Conservation (phyloP, 2,329 filamentous ascomycete species). For the Amauroascus niger region DNA sequence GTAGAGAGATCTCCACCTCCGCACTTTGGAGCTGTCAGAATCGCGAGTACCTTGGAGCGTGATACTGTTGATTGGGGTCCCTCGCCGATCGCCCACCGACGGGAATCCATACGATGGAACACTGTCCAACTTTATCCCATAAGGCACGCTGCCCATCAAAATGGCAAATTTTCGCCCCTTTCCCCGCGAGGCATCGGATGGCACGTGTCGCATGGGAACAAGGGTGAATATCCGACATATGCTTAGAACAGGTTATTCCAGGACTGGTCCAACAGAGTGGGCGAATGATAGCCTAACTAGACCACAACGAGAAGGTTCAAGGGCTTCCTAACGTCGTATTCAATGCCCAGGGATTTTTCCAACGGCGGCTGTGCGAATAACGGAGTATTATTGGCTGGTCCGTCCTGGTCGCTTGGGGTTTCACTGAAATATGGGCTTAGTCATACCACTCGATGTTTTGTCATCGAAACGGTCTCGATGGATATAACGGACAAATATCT, state of each 20-base stretch:
- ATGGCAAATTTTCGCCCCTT: background rate
- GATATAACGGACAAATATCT: too few species aligned
- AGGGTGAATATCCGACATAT: background rate
- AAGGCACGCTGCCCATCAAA: background rate
- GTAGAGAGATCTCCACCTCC: background rate
- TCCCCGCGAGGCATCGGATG: background rate
- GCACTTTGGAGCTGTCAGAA: background rate
- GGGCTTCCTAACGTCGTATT: background rate
- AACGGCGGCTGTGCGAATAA: background rate
- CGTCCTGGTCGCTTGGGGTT: background rate
- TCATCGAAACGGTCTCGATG: too few species aligned
- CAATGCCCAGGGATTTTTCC: background rate
- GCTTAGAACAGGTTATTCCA: conserved; percentile 12
- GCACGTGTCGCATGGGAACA: conserved; percentile 1
- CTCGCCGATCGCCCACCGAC: background rate
- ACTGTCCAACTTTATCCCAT: background rate
- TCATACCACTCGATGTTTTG: too few species aligned
- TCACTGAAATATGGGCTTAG: background rate
- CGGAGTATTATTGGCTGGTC: too few species aligned
- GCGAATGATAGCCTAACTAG: background rate
- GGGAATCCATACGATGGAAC: background rate
- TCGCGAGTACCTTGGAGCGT: background rate
- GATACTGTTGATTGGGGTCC: background rate
- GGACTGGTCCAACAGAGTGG: background rate
- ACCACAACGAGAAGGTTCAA: conserved; percentile 1